Evolutionary conservation across 345 rosid species (phyloP).

Genomic region (Firmiana major): DNA sequence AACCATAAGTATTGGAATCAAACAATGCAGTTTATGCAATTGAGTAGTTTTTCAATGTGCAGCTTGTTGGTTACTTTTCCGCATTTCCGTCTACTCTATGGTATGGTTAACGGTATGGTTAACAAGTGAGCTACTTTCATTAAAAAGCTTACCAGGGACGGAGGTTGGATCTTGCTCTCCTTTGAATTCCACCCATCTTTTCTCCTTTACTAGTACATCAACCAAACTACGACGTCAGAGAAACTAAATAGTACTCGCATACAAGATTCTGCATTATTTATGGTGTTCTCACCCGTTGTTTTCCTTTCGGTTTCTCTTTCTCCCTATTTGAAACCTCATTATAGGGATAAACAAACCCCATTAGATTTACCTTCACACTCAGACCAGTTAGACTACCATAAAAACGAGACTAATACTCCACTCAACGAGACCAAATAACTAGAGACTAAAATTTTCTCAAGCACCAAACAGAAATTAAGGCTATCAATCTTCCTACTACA

Average conservation of each 20-base stretch:
- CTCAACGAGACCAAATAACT: neutral
- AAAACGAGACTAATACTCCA: neutral
- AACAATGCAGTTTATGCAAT: neutral
- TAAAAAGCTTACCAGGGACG: constrained; percentile 55
- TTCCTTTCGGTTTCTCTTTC: neutral
- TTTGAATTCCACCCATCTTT: constrained; percentile 86
- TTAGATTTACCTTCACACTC: neutral
- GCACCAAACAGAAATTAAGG: no score
- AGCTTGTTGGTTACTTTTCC: neutral
- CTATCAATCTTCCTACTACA: neutral
- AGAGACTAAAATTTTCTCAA: neutral
- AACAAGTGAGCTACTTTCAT: no score
- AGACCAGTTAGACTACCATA: neutral
- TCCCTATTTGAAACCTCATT: neutral
- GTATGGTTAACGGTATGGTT: neutral
- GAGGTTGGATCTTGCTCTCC: constrained; percentile 86
- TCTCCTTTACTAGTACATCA: constrained; percentile 76
- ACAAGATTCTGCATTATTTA: neutral
- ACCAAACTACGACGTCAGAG: constrained; percentile 12
- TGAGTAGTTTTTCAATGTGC: neutral
- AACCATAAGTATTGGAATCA: constrained; percentile 7
- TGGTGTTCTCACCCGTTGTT: neutral
- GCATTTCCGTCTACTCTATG: neutral
- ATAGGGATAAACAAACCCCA: neutral
- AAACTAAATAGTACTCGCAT: neutral